Percentiles rank a stretch among this genome's conserved stretches.
Conservation (phyloP, 2,329 filamentous ascomycete species). For the Fusarium metavorans region DNA sequence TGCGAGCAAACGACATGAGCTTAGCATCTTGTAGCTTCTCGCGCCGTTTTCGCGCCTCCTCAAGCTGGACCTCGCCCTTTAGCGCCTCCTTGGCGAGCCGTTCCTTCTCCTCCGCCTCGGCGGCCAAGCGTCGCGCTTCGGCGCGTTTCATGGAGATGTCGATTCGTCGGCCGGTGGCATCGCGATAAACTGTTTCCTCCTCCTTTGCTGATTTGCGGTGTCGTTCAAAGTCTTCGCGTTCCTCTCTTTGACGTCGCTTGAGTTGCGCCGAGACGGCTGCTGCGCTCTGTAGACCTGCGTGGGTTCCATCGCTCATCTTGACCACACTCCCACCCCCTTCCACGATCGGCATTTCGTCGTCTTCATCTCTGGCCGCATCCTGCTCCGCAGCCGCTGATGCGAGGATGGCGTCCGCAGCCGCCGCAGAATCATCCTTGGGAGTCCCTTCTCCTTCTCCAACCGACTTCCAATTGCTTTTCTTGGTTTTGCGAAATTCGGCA, state of each 20-base stretch:
- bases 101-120: conserved; percentile 80
- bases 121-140: conserved; percentile 76
- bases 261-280: conserved; percentile 79
- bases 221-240: conserved; percentile 64
- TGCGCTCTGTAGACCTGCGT: conserved; percentile 88
- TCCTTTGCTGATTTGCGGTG: conserved; percentile 60
- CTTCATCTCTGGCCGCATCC: conserved; percentile 60
- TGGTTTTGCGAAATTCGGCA: conserved; percentile 77
- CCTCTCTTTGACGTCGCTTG: conserved; percentile 73
- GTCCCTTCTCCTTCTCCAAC: conserved; percentile 60
- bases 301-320: conserved; percentile 88
- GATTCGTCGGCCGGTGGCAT: conserved; percentile 93
- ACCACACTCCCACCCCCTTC: conserved; percentile 61
- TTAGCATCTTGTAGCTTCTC: conserved; percentile 83
- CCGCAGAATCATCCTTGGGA: conserved; percentile 61
- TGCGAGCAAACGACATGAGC: conserved; percentile 82
- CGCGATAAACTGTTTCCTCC: conserved; percentile 92
- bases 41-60: conserved; percentile 72
- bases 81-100: conserved; percentile 75
- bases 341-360: conserved; percentile 63
- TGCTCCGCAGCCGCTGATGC: conserved; percentile 77
- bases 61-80: conserved; percentile 86
- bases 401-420: conserved; percentile 82
- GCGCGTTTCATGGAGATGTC: conserved; percentile 92
- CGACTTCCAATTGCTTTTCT: conserved; percentile 85